Evolutionary conservation across 345 rosid species (phyloP), one percentile per base, ranked within the genome.

Genomic region (Hevea brasiliensis): DNA sequence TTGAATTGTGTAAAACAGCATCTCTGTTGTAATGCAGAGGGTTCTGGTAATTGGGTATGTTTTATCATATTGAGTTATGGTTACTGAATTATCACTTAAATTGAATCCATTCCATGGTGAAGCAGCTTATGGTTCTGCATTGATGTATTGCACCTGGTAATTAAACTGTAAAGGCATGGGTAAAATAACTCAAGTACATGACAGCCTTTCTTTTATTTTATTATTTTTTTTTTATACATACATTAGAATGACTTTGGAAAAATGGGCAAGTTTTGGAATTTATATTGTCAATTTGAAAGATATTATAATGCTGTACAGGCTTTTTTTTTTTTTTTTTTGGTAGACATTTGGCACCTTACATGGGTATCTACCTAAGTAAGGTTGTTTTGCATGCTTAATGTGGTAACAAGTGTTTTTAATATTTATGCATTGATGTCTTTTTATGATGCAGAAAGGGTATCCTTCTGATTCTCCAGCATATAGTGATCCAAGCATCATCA

Each of bases 401-500:
- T 4, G 9, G 3, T 48, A 35, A 20, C 15, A 2, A 13, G n/a
- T 41, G 17, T 67, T 48, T 67, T 3, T n/a, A 0, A 24, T 27
- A 6, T 42, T 26, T 3, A 27, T 59, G 47, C 54, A 48, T 41
- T 53, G 20, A 24, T 61, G 12, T 57, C 4, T 32, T 32, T n/a
- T 69, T 44, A 8, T 71, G 78, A 65, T 83, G 90, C 94, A 95
- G 99, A 90, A 86, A 83, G 99, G 96, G 63, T 84, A 90, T 80
- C 91, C 97, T 62, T 76, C 81, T 71, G 97, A 91, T 80, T 72
- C 93, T 82, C 90, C 94, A 59, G 82, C 89, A 32, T 89, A 89
- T 67, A 79, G 85, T 76, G 99, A 93, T 85, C 99, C 98, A 48
- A 89, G 94, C 83, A 73, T 79, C 77, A 87, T 92, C 79, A 86